Evolutionary conservation across 75 land plant genomes (phyloP).

Genomic region (Gnetum montanum): DNA sequence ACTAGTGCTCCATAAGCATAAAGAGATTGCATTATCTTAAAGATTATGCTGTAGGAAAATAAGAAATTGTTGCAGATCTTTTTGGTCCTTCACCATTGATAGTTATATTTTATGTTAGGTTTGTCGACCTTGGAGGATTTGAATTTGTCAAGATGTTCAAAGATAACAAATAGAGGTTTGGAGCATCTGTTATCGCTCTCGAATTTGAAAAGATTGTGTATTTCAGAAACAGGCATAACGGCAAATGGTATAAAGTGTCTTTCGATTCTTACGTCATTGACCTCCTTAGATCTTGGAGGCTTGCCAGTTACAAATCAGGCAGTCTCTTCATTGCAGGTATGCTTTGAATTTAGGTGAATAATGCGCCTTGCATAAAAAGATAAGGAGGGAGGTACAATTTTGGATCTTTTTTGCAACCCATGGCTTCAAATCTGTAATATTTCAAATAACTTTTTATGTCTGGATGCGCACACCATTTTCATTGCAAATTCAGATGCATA

Average conservation of each 20-base stretch:
- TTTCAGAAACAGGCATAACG: slow-evolving; percentile 72
- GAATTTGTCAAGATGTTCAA: slow-evolving; percentile 65
- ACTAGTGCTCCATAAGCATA: too few relatives aligned
- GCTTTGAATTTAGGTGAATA: background rate
- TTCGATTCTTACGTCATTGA: slow-evolving; percentile 38
- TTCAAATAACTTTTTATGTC: too few relatives aligned
- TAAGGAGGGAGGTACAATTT: too few relatives aligned
- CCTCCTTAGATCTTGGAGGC: slow-evolving; percentile 77
- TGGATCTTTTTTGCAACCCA: too few relatives aligned
- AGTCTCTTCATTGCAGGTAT: slow-evolving; percentile 62
- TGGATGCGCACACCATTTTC: too few relatives aligned
- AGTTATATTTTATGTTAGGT: slow-evolving; percentile 35
- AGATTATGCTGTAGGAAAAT: too few relatives aligned
- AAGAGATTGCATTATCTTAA: too few relatives aligned
- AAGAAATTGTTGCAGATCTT: too few relatives aligned
- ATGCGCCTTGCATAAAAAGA: too few relatives aligned
- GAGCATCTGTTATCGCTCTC: slow-evolving; percentile 46
- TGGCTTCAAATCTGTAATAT: too few relatives aligned
- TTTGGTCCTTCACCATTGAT: too few relatives aligned
- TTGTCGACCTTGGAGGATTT: slow-evolving; percentile 57
- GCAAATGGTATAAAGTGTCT: slow-evolving; percentile 46
- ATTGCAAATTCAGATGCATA: too few relatives aligned
- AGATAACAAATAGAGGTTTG: slow-evolving; percentile 65
- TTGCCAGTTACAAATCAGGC: slow-evolving; percentile 68
- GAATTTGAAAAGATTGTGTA: slow-evolving; percentile 49